Conservation (phyloP, 2,329 filamentous ascomycete species). For the Lecanicillium sp. region DNA sequence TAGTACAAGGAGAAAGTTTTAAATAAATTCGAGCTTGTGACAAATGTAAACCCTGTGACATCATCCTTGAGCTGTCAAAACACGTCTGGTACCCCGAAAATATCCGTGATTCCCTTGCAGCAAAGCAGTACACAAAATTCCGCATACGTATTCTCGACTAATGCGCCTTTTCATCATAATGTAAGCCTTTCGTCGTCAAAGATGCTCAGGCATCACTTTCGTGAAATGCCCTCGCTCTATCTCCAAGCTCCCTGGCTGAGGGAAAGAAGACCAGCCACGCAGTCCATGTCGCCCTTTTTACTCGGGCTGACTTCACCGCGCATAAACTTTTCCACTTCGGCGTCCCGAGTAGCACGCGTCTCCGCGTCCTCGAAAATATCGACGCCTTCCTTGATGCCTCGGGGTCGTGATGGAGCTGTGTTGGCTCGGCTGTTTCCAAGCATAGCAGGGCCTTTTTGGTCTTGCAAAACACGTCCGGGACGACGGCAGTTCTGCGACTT, state of each 20-base stretch:
- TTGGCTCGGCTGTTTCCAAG: conserved; percentile 27
- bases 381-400: conserved; percentile 24
- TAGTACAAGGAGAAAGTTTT: too few relatives aligned
- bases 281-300: conserved; percentile 77
- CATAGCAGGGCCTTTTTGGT: conserved; percentile 25
- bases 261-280: conserved; percentile 79
- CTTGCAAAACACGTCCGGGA: conserved; percentile 30
- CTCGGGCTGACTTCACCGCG: conserved; percentile 54
- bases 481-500: conserved; percentile 30
- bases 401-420: conserved; percentile 30
- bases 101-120: too few relatives aligned
- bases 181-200: too few relatives aligned
- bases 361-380: conserved; percentile 47
- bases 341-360: conserved; percentile 21
- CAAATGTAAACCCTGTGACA: too few relatives aligned
- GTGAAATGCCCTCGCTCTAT: conserved; percentile 25
- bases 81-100: too few relatives aligned
- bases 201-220: background rate
- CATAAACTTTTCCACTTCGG: conserved; percentile 71
- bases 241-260: conserved; percentile 90
- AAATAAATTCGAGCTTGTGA: too few relatives aligned
- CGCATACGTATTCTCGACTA: too few relatives aligned
- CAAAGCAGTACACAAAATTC: too few relatives aligned
- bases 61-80: too few relatives aligned
- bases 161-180: too few relatives aligned